phyloP scores from a whole-genome alignment of 1,284 basidiomycete species.

The Rhodotorula sp. region DNA sequence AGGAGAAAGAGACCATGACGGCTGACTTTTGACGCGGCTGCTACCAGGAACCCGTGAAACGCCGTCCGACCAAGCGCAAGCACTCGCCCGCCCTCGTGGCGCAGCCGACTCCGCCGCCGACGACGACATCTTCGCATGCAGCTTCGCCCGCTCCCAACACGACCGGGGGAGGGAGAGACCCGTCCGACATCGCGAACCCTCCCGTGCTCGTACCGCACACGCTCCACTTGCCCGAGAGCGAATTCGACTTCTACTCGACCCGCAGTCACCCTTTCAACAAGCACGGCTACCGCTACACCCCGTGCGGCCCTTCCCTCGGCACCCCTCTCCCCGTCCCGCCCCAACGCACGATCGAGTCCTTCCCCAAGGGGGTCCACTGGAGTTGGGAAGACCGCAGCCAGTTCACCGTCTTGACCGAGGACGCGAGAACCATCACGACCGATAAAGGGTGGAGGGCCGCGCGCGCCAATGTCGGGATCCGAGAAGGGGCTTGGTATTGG shows the following conservation, averaged over 20 bases:
- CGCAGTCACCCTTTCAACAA: conserved; percentile 62
- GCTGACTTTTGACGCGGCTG: neutral
- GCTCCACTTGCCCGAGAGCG: conserved; percentile 7
- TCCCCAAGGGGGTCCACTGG: conserved; percentile 64
- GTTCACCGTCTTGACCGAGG: conserved; percentile 71
- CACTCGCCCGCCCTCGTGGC: conserved; percentile 1
- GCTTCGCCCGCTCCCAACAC: neutral
- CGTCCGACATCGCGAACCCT: conserved; percentile 15
- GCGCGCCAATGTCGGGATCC: conserved; percentile 81
- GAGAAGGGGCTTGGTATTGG: conserved; percentile 92
- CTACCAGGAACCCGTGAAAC: neutral
- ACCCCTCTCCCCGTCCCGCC: conserved; percentile 51
- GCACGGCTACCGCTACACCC: conserved; percentile 67
- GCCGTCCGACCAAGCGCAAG: conserved; percentile 14
- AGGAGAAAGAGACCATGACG: fast-evolving
- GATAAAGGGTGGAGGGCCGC: conserved; percentile 89
- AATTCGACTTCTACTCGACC: conserved; percentile 44
- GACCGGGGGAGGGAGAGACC: conserved; percentile 2
- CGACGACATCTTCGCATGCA: neutral
- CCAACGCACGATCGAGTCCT: conserved; percentile 72
- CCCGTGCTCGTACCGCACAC: conserved; percentile 10
- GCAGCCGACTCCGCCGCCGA: neutral
- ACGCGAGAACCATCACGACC: conserved; percentile 73
- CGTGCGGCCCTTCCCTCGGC: conserved; percentile 67
- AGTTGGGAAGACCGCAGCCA: conserved; percentile 79